Conservation (phyloP, 768 basidiomycete genomes). For the Cystobasidium ongulense region DNA sequence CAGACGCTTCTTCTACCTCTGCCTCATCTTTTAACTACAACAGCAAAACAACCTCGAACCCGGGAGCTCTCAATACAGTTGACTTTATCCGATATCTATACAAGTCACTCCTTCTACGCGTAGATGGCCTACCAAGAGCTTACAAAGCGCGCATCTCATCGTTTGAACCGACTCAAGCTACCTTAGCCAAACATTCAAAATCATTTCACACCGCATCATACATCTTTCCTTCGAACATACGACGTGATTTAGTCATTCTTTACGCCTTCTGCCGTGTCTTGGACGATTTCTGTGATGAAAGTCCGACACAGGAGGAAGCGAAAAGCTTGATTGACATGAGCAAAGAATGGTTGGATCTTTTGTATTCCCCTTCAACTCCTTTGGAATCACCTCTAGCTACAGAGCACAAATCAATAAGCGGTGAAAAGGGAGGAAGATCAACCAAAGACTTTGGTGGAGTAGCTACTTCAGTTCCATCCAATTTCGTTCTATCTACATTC, state of each 20-base stretch:
- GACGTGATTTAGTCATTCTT: conserved; percentile 25
- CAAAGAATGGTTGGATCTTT: conserved; percentile 23
- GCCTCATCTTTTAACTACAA: no score
- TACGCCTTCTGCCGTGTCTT: conserved; percentile 30
- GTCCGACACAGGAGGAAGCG: conserved; percentile 10
- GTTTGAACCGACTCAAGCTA: conserved; percentile 6
- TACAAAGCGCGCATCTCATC: conserved; percentile 19
- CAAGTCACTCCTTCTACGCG: conserved; percentile 6
- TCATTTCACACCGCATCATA: conserved; percentile 29
- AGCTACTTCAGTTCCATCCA: conserved; percentile 12
- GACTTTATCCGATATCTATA: conserved; percentile 13
- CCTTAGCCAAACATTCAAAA: conserved; percentile 5
- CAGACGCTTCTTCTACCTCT: not conserved
- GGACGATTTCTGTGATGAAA: conserved; percentile 30
- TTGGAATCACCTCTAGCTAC: not conserved
- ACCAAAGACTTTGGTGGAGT: not conserved
- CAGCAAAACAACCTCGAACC: not conserved
- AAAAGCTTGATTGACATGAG: conserved; percentile 9
- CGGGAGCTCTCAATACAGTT: not conserved
- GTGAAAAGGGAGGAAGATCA: not conserved
- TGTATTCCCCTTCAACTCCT: conserved; percentile 13
- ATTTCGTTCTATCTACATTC: conserved; percentile 12
- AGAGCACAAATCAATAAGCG: not conserved
- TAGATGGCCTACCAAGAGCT: conserved; percentile 8
- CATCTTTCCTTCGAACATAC: conserved; percentile 19